phyloP scores from a whole-genome alignment of 192 early-diverging fungal species.

The Podochytrium sp. region DNA sequence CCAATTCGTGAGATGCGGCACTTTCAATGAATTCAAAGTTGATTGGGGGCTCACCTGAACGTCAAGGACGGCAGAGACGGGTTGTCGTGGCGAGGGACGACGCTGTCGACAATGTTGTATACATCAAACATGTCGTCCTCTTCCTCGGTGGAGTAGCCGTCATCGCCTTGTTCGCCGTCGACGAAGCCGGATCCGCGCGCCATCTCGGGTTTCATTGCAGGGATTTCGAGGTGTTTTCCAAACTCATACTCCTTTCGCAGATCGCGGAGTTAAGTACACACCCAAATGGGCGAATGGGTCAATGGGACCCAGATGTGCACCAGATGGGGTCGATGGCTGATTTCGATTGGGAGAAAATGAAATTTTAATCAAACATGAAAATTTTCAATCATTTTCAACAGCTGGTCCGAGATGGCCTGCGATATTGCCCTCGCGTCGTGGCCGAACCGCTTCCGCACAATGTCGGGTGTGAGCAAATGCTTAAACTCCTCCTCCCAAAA shows the following conservation, averaged over 20 bases:
- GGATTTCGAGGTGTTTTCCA: no score
- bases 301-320: background rate
- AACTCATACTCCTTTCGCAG: no score
- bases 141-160: background rate
- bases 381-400: background rate
- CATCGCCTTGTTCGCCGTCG: background rate
- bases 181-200: background rate
- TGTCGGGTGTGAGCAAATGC: background rate
- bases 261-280: no score
- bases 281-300: no score
- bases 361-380: background rate
- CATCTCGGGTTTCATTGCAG: no score
- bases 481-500: constrained; percentile 25
- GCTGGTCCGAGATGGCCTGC: background rate
- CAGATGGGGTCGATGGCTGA: background rate
- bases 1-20: no score
- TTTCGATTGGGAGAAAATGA: background rate
- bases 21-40: no score
- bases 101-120: constrained; percentile 23
- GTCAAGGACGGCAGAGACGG: constrained; percentile 30
- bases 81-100: constrained; percentile 33
- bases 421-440: constrained; percentile 25
- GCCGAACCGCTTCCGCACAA: constrained; percentile 2
- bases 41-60: constrained; percentile 7
- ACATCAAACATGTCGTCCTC: constrained; percentile 3